Evolutionary conservation across 1,284 basidiomycete species (phyloP), one percentile per base, ranked within the genome.

Genomic region (Cryptococcus sp.): DNA sequence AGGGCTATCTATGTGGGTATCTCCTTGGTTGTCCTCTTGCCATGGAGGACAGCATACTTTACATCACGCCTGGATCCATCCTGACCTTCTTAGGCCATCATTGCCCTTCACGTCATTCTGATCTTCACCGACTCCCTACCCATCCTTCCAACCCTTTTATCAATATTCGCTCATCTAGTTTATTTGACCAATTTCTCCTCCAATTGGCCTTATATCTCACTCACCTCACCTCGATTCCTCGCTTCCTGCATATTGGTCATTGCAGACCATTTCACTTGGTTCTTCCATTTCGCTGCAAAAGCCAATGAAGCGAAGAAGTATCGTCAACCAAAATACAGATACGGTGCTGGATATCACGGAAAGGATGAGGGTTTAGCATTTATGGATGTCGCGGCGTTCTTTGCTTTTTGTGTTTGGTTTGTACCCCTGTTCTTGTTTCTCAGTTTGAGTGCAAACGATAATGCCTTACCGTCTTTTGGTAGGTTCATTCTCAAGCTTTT

Each of bases 371-470:
- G 76, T 2, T 86, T 84, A n/a, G 81, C 84, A 1, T 94, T 96
- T 71, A 82, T 85, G 53, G 92, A 96, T 66, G 89, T 95, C 50
- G 89, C 92, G 14, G 88, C 90, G 3, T 96, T 94, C 78, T 96
- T 96, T 69, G 90, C 85, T 1, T 78, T 93, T 32, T 95, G 90
- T 76, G 88, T 97, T 4, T 97, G 93, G 93, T 83, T 92, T 51
- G 85, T 87, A 14, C 91, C 92, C 5, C 76, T 96, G 34, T 96
- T 92, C 76, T 77, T 97, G 31, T 97, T 96, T 80, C 78, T 96
- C 61, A 94, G 90, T 70, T 79, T 97, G 55, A 94, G 90, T 63
- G 93, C 93, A 8, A 96, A 95, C 64, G 94, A 97, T 71, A 90
- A 96, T 67, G 89, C 91, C 2, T 81, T 97, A 11, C 94, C 93